These are phyloP conservation scores for Nadsonia fulvescens DNA, from an alignment of 805 yeast genomes.

Conservation along the genomic window DNA sequence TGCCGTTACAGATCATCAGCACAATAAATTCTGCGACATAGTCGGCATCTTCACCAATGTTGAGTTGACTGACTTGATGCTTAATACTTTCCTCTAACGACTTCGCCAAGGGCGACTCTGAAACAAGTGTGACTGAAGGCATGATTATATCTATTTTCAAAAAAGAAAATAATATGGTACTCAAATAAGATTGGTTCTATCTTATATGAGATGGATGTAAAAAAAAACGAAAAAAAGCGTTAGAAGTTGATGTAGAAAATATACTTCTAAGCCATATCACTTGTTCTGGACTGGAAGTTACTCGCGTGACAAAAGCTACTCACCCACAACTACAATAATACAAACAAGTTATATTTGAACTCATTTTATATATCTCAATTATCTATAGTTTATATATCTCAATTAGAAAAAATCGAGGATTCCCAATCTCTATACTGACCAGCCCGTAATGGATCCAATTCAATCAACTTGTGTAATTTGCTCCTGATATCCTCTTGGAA, in stretches of 20 bases:
- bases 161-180: not conserved
- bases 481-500: conserved; percentile 17
- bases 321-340: too few relatives aligned
- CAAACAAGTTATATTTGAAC: too few relatives aligned
- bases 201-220: too few relatives aligned
- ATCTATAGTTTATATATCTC: conserved; percentile 26
- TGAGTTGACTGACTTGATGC: conserved; percentile 9
- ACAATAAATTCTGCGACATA: conserved; percentile 15
- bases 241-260: too few relatives aligned
- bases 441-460: conserved; percentile 13
- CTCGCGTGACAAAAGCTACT: too few relatives aligned
- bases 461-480: conserved; percentile 18
- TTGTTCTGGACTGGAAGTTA: too few relatives aligned
- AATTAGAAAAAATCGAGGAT: too few relatives aligned
- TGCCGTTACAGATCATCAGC: conserved; percentile 14
- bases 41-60: conserved; percentile 14
- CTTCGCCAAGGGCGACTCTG: conserved; percentile 9
- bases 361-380: too few relatives aligned
- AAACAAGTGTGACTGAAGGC: conserved; percentile 17
- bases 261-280: too few relatives aligned
- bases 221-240: too few relatives aligned
- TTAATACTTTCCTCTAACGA: conserved; percentile 9
- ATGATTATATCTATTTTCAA: conserved; percentile 9
- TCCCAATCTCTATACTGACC: conserved; percentile 12
- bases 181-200: not conserved